Evolutionary conservation across 202 grass and related monocot species (phyloP).

Genomic region (Sporobolus alterniflorus): DNA sequence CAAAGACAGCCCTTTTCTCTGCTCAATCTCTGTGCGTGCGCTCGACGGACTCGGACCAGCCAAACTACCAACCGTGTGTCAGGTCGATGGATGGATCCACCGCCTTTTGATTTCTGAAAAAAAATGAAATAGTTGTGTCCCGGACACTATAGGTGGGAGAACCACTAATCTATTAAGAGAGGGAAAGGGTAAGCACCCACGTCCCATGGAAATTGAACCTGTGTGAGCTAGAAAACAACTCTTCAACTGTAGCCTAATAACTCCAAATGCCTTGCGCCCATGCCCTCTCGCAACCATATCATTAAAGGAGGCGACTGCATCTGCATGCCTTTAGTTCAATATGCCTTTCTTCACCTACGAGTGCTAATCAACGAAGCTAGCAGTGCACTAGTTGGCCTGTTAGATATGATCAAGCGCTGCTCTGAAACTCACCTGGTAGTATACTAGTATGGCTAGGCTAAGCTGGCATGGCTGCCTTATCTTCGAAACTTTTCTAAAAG

Average conservation of each 20-base stretch:
- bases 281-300: conserved; percentile 26
- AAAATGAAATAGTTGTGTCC: too few relatives aligned
- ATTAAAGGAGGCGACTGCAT: conserved; percentile 6
- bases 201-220: too few relatives aligned
- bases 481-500: conserved; percentile 18
- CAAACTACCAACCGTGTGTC: conserved; percentile 33
- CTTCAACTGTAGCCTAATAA: not conserved
- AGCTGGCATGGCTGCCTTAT: conserved; percentile 10
- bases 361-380: conserved; percentile 26
- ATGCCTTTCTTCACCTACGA: not conserved
- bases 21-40: not conserved
- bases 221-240: too few relatives aligned
- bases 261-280: conserved; percentile 19
- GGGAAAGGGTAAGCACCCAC: too few relatives aligned
- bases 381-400: not conserved
- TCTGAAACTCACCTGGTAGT: conserved; percentile 29
- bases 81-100: not conserved
- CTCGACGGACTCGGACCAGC: conserved; percentile 24
- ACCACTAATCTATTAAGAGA: too few relatives aligned
- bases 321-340: not conserved
- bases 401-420: conserved; percentile 25
- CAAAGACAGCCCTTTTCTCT: conserved; percentile 1
- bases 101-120: conserved; percentile 12
- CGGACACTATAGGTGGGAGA: too few relatives aligned
- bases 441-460: not conserved